A percentile compares a stretch with the other conserved stretches of the same genome.
Conservation (phyloP, 768 basidiomycete species). For the Termitomyces bulborhizus region DNA sequence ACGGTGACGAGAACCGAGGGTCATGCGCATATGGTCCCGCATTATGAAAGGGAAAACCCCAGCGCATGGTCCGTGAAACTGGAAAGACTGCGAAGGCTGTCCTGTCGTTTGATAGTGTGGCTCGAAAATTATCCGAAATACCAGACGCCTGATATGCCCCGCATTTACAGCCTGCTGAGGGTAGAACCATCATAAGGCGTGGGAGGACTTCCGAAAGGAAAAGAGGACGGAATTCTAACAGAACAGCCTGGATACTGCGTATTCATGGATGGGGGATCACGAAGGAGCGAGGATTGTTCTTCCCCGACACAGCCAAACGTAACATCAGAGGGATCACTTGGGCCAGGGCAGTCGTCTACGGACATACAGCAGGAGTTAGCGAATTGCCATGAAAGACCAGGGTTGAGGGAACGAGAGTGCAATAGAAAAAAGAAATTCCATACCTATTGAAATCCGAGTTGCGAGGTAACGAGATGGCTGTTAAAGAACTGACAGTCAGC, state of each 20-base stretch:
- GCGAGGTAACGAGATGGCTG: conserved; percentile 9
- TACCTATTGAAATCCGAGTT: conserved; percentile 13
- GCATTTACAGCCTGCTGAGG: conserved; percentile 31
- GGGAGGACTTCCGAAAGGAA: no score
- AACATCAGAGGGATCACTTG: conserved; percentile 11
- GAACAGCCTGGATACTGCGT: conserved; percentile 8
- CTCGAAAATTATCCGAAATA: conserved; percentile 12
- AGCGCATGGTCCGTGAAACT: conserved; percentile 27
- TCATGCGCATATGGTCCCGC: conserved; percentile 20
- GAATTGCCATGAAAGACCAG: no score
- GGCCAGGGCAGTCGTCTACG: conserved; percentile 5
- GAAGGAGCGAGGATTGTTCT: conserved; percentile 10
- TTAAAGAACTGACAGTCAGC: conserved; percentile 9
- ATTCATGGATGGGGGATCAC: conserved; percentile 15
- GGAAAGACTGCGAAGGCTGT: conserved; percentile 27
- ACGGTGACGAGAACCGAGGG: conserved; percentile 16
- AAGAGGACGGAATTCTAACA: conserved; percentile 16
- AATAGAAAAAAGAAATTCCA: conserved; percentile 15
- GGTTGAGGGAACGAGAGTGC: conserved; percentile 11
- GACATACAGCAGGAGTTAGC: neutral
- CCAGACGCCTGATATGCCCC: conserved; percentile 24
- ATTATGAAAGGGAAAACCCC: conserved; percentile 20
- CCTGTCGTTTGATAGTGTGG: conserved; percentile 23
- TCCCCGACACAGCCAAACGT: conserved; percentile 22
- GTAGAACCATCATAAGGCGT: conserved; percentile 25